Evolutionary conservation across 305 asterid genomes (phyloP).

Genomic region (Caryopteris hybrid): DNA sequence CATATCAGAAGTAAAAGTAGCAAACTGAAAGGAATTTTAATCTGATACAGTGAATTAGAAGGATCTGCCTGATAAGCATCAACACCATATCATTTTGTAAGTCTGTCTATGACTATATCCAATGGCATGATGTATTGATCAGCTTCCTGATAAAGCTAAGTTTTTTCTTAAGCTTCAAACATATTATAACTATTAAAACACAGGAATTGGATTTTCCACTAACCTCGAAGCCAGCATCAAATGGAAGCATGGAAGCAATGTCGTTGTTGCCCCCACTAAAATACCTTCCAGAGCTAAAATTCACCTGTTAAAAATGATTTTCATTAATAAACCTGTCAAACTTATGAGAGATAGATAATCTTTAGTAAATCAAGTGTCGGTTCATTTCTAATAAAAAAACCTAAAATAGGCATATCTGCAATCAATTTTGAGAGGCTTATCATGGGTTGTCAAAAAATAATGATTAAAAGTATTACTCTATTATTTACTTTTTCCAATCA

Average conservation of each 20-base stretch:
- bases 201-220: conserved; percentile 7
- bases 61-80: conserved; percentile 5
- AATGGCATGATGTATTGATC: too few relatives aligned
- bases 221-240: conserved; percentile 99
- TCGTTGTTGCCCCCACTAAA: conserved; percentile 68
- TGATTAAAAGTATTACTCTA: too few relatives aligned
- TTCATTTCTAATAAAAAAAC: conserved; percentile 10
- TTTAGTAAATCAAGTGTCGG: too few relatives aligned
- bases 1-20: conserved; percentile 13
- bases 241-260: conserved; percentile 67
- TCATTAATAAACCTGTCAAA: conserved; percentile 18
- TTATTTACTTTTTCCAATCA: conserved; percentile 6
- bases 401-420: background rate
- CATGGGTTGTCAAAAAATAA: background rate
- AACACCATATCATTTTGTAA: conserved; percentile 3
- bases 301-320: conserved; percentile 56
- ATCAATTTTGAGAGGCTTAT: conserved; percentile 5
- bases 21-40: conserved; percentile 10
- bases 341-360: background rate
- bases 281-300: conserved; percentile 93
- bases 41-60: conserved; percentile 1
- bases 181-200: too few relatives aligned
- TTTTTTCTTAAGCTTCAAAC: too few relatives aligned
- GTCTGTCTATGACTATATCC: too few relatives aligned
- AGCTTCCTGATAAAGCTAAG: too few relatives aligned